Evolutionary conservation across 2,329 filamentous ascomycete genomes (phyloP), one percentile per base, ranked within the genome.

Genomic region (Tolypocladium amazonense): DNA sequence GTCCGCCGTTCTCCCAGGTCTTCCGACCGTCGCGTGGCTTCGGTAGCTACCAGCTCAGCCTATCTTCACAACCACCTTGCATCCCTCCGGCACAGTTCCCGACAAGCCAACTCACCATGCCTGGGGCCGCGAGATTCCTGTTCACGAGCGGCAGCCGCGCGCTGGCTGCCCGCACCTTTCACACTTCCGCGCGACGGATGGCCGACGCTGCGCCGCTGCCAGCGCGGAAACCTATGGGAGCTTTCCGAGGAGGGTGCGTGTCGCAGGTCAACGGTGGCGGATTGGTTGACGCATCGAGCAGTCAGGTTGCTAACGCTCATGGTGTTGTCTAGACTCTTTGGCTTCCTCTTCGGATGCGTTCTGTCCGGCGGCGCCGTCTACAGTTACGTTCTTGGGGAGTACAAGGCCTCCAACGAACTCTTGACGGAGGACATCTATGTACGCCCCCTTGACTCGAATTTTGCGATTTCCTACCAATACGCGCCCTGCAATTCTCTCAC

Each of bases 371-470:
- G 83, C 58, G 88, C 85, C 61, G 88, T 95, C 68, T 97, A 97
- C 79, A 92, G 90, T 74, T 97, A 97, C 75, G 84, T 96, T 65
- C 78, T 97, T 68, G 86, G 93, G 72, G 92, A 97, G 75, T 97
- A 97, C 80, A 91, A 92, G 77, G 81, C 92, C 52, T 90, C 91
- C 67, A 97, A 97, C 78, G 90, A 96, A 77, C 83, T 97, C 70
- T 79, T 97, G 76, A 93, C 88, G 62, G 92, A 96, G 77, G 93
- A 97, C 76, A 96, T 97, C 73, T 93, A 93, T 76, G 93, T 97
- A 83, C 75, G 90, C 88, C 30, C n/a, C 18, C 15, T 35, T 33
- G 5, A 33, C 30, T 23, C 30, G 18, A 30, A 30, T 9, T 15
- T 20, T 11, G 27, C 27, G 3, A 6, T 52, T 18, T n/a, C 3